Conservation (phyloP, 805 yeast species). For the Candida krabiensis region DNA sequence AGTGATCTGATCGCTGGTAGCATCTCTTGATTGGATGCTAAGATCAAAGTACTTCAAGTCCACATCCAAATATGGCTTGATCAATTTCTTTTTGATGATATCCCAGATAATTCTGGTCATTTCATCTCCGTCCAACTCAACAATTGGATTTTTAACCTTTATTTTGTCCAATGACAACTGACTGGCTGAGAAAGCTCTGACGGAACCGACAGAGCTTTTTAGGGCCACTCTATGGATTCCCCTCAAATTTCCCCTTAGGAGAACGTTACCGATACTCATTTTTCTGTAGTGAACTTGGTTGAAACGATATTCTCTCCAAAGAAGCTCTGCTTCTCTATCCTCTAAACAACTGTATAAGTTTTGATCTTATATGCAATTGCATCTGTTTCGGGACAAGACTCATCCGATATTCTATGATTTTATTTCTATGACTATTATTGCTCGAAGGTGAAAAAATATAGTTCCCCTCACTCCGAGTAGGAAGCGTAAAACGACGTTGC, state of each 20-base stretch:
- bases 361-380: too few species aligned
- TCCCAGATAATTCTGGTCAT: constrained; percentile 87
- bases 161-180: constrained; percentile 46
- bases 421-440: too few species aligned
- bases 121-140: constrained; percentile 83
- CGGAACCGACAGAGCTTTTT: constrained; percentile 1
- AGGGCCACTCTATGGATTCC: neutral
- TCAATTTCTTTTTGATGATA: constrained; percentile 64
- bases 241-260: neutral
- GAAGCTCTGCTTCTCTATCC: too few species aligned
- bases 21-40: constrained; percentile 66
- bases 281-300: neutral
- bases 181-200: constrained; percentile 28
- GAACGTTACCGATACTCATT: neutral
- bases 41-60: constrained; percentile 78
- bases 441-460: too few species aligned
- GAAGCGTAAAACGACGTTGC: too few species aligned
- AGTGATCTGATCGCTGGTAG: constrained; percentile 73
- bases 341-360: too few species aligned
- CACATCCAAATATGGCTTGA: constrained; percentile 67
- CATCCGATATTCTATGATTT: too few species aligned
- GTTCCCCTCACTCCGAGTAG: too few species aligned
- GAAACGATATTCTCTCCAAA: too few species aligned
- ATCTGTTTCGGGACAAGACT: too few species aligned
- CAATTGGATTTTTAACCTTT: constrained; percentile 70